Base-by-base conservation (phyloP, 306 rosid species). In the Quercus wislizeni region DNA sequence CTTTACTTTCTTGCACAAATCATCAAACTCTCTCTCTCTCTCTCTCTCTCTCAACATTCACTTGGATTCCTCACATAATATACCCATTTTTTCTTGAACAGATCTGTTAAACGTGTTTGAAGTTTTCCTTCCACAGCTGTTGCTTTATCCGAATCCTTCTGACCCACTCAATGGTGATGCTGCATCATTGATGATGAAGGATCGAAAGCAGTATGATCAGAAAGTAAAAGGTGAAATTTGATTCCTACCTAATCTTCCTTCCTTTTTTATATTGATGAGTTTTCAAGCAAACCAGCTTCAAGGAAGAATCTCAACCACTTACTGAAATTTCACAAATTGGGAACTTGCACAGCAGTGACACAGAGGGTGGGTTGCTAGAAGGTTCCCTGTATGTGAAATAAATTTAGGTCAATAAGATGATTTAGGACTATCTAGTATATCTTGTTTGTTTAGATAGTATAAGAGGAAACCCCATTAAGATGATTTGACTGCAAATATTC, bases 101-200 rank as follows among this genome's bases (percentile, higher is more conserved):
- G 98, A 96, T 88, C 97, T 96, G 70, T 78, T 93, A 76, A 96
- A 96, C 79, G 96, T 96, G 78, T 96, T 96, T 54, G 98, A 96
- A 88, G 98, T 91, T 58, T 93, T 96, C 89, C 98, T 96, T 83
- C 99, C 99, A 61, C 99, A 96, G 82, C 94, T 96, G 73, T 84
- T 96, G 85, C 96, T 96, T 51, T 93, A 96, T 85, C 99, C 99
- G 18, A 96, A 96, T 85, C 97, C 99, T 75, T 90, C 97, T 71
- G 98, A 96, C 86, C 99, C 99, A 56, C 90, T 96, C 41, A 96
- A 96, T 55, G 97, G 98, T 20, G 99, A 96, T 76, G 99, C 98
- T 43, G 99, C 98, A 2, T 90, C 99, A 19, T 84, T 96, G 81
- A 90, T 96, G 99, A 88, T 96, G 94, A 93, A 92, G 87, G 98